These are phyloP conservation scores for Polytolypa hystricis DNA, from an alignment of 2,329 filamentous ascomycete genomes.

Conservation along the genomic window DNA sequence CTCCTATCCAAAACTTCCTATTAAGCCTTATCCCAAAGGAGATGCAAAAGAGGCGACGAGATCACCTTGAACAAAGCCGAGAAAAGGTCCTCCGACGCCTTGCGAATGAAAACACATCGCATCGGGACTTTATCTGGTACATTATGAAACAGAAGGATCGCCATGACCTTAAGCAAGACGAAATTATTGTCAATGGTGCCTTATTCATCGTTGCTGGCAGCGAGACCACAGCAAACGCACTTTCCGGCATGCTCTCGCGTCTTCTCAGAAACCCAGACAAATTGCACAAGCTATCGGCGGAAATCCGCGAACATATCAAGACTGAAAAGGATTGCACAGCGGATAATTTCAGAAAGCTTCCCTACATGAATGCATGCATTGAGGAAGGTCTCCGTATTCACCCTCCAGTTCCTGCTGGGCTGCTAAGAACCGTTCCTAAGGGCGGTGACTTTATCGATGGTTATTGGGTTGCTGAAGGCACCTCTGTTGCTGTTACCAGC, in stretches of 20 bases:
- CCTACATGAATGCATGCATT: constrained; percentile 36
- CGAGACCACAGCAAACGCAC: constrained; percentile 41
- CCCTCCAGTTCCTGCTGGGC: constrained; percentile 34
- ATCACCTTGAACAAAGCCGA: neutral
- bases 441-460: constrained; percentile 28
- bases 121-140: neutral
- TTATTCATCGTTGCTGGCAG: constrained; percentile 36
- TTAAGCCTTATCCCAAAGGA: neutral
- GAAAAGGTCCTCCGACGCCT: neutral
- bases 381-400: constrained; percentile 38
- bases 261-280: constrained; percentile 29
- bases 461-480: constrained; percentile 22
- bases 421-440: constrained; percentile 25
- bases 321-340: constrained; percentile 10
- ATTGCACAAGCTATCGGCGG: constrained; percentile 28
- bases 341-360: constrained; percentile 8
- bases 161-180: neutral
- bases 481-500: constrained; percentile 4
- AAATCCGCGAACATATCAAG: constrained; percentile 32
- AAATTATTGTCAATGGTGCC: constrained; percentile 10
- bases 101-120: neutral
- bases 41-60: neutral
- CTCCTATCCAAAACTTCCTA: neutral
- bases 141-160: constrained; percentile 8
- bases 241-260: constrained; percentile 31